A percentile compares a stretch with the other conserved stretches of the same genome.
phyloP scores from a whole-genome alignment of 2,329 filamentous ascomycete species.

The Pyricularia grisea region DNA sequence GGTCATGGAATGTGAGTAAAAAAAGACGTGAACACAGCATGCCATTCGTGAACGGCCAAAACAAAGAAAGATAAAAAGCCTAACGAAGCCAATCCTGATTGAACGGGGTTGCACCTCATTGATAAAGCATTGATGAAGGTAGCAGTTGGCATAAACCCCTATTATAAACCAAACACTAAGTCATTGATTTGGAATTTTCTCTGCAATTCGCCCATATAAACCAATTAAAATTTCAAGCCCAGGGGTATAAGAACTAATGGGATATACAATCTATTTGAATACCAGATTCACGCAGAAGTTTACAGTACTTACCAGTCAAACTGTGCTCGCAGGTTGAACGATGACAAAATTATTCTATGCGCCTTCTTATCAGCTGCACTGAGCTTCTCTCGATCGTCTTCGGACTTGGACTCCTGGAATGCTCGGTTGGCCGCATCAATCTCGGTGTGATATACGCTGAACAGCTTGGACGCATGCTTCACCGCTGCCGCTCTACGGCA shows the following conservation, averaged over 20 bases:
- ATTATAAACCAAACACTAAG: not conserved
- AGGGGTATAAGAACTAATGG: too few relatives aligned
- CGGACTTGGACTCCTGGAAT: not conserved
- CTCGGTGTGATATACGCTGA: not conserved
- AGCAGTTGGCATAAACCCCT: not conserved
- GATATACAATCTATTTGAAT: too few relatives aligned
- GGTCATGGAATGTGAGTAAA: not conserved
- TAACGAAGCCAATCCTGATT: not conserved
- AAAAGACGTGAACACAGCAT: not conserved
- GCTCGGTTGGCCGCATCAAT: not conserved
- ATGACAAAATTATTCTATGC: not conserved
- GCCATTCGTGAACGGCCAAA: not conserved
- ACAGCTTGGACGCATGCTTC: not conserved
- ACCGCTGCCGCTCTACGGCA: not conserved
- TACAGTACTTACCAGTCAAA: conserved; percentile 4
- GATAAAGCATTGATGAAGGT: too few relatives aligned
- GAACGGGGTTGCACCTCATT: too few relatives aligned
- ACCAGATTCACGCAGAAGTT: not conserved
- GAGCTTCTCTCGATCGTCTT: not conserved
- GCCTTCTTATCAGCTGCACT: not conserved
- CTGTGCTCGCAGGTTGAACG: not conserved
- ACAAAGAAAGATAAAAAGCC: not conserved
- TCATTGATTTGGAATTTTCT: too few relatives aligned
- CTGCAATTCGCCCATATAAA: too few relatives aligned
- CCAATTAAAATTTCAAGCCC: too few relatives aligned